Evolutionary conservation across 148 eudicot species (phyloP).

Genomic region (Gaultheria prostrata): DNA sequence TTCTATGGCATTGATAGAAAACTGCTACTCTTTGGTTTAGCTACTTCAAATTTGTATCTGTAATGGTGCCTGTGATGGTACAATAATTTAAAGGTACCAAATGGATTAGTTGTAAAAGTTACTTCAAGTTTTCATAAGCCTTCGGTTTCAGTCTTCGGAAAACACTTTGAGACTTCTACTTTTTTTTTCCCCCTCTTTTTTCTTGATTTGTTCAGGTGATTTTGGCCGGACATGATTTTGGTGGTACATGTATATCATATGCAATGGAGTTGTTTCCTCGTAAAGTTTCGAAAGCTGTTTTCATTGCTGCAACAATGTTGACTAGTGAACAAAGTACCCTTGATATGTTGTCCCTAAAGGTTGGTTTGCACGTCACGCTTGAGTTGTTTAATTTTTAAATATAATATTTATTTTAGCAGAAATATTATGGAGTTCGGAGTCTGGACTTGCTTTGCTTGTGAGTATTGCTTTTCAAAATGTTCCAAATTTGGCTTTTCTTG

Average conservation of each 20-base stretch:
- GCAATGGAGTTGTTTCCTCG: constrained; percentile 78
- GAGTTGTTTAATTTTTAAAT: not conserved
- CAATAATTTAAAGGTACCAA: not conserved
- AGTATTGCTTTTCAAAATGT: not conserved
- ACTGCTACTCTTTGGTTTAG: not conserved
- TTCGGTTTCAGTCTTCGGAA: not conserved
- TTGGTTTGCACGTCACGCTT: constrained; percentile 39
- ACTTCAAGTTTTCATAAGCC: not conserved
- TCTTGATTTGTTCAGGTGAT: constrained; percentile 56
- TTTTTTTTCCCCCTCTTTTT: not conserved
- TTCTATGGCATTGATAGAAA: not conserved
- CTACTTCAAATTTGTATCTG: not conserved
- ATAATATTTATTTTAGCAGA: not conserved
- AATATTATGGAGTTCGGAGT: not conserved
- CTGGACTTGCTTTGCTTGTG: not conserved
- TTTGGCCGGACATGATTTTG: constrained; percentile 95
- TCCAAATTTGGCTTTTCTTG: not conserved
- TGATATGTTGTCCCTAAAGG: constrained; percentile 82
- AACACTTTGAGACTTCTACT: not conserved
- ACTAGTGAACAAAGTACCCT: constrained; percentile 72
- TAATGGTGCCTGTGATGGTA: not conserved
- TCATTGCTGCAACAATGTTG: constrained; percentile 81
- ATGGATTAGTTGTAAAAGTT: not conserved
- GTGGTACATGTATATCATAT: constrained; percentile 88
- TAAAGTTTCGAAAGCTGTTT: constrained; percentile 74